These are phyloP conservation scores for Pleoardoris graminearum DNA, from an alignment of 2,329 filamentous ascomycete species.

Conservation along the genomic window DNA sequence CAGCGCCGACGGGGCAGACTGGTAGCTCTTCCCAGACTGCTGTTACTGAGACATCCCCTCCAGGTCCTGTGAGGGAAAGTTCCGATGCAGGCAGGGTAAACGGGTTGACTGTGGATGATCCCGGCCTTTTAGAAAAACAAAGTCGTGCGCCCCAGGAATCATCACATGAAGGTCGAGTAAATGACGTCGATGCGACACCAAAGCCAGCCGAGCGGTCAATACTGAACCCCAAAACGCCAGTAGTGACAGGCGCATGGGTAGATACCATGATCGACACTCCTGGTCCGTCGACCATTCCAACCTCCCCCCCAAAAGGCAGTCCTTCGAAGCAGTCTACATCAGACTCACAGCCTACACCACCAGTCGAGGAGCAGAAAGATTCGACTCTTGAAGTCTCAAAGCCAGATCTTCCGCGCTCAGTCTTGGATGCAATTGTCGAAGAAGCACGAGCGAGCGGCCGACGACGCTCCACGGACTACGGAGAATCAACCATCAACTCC, in stretches of 20 bases:
- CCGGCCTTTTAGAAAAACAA: not conserved
- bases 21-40: constrained; percentile 20
- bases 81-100: constrained; percentile 5
- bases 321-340: constrained; percentile 18
- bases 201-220: constrained; percentile 27
- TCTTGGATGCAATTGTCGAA: constrained; percentile 47
- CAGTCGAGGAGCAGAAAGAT: constrained; percentile 6
- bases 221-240: constrained; percentile 47
- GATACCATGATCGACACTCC: constrained; percentile 55
- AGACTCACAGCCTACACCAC: constrained; percentile 6
- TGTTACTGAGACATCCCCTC: constrained; percentile 3
- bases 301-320: constrained; percentile 24
- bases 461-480: constrained; percentile 36
- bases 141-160: constrained; percentile 8
- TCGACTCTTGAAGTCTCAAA: constrained; percentile 11
- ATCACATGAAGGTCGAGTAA: constrained; percentile 8
- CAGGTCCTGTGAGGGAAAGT: not conserved
- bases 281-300: constrained; percentile 30
- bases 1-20: constrained; percentile 21
- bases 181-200: constrained; percentile 32
- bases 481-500: constrained; percentile 54
- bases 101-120: not conserved
- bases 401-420: constrained; percentile 38
- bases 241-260: constrained; percentile 54
- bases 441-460: constrained; percentile 37